Percentiles rank a stretch among this genome's conserved stretches.
These are phyloP conservation scores for Rhizomucor pusillus DNA, from an alignment of 371 early-diverging fungal genomes.

Conservation along the genomic window DNA sequence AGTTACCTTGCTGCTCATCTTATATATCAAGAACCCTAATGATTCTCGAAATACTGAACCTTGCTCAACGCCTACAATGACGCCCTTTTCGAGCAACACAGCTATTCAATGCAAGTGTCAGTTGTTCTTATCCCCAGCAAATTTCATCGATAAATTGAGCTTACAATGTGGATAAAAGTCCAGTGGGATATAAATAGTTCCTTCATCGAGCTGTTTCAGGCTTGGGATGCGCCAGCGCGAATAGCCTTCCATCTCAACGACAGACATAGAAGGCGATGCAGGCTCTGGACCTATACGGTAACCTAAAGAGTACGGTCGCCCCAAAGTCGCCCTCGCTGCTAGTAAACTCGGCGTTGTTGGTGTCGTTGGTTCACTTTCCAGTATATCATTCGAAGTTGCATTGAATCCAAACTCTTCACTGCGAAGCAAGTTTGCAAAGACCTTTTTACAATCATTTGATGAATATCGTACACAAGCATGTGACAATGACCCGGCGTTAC, in stretches of 20 bases:
- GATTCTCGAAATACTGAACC: conserved; percentile 55
- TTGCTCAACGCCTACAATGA: conserved; percentile 79
- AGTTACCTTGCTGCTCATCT: conserved; percentile 66
- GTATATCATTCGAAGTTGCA: conserved; percentile 20
- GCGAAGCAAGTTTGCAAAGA: conserved; percentile 46
- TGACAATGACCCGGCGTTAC: conserved; percentile 25
- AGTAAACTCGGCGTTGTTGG: conserved; percentile 34
- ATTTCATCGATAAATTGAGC: conserved; percentile 5
- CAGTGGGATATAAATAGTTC: conserved; percentile 55
- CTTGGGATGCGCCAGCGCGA: conserved; percentile 41
- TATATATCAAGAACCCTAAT: conserved; percentile 61
- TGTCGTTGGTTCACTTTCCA: conserved; percentile 37
- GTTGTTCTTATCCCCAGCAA: background rate
- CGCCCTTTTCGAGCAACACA: conserved; percentile 70
- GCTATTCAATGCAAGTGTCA: conserved; percentile 38
- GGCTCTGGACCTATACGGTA: conserved; percentile 33
- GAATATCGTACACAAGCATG: background rate
- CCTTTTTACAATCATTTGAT: conserved; percentile 12
- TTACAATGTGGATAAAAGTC: conserved; percentile 83
- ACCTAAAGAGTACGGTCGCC: conserved; percentile 38
- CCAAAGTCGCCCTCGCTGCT: conserved; percentile 21
- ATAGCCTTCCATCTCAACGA: conserved; percentile 21
- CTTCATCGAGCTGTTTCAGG: conserved; percentile 22
- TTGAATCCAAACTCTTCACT: conserved; percentile 31
- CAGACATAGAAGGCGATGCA: conserved; percentile 22